phyloP scores from a whole-genome alignment of 805 yeast species.

The Ascoidea rubescens region DNA sequence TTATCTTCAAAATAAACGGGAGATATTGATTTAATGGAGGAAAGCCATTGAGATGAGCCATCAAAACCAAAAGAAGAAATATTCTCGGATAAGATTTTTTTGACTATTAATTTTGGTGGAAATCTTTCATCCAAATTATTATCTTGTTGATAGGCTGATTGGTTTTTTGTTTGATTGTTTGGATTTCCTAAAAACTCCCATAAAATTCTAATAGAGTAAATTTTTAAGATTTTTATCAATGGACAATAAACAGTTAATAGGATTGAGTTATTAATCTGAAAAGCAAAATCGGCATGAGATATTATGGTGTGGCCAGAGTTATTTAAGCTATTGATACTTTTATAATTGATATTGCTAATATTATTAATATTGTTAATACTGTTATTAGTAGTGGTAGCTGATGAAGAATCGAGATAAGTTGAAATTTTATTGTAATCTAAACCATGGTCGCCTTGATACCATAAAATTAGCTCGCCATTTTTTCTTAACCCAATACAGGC shows the following conservation, averaged over 20 bases:
- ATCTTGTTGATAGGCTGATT: constrained; percentile 23
- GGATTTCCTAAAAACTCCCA: constrained; percentile 43
- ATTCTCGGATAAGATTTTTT: constrained; percentile 17
- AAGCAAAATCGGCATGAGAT: constrained; percentile 35
- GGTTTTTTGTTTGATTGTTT: constrained; percentile 26
- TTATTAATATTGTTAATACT: constrained; percentile 2
- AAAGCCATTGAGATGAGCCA: constrained; percentile 13
- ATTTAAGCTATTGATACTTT: neutral
- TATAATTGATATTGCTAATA: constrained; percentile 7
- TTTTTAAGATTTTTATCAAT: constrained; percentile 21
- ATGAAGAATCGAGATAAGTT: constrained; percentile 15
- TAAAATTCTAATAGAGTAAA: constrained; percentile 30
- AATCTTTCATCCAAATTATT: constrained; percentile 15
- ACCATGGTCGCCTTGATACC: constrained; percentile 52
- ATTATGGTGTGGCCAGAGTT: constrained; percentile 9
- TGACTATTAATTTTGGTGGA: constrained; percentile 25
- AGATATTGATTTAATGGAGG: constrained; percentile 26
- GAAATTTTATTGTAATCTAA: constrained; percentile 36
- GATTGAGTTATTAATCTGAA: constrained; percentile 30
- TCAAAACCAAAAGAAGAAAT: constrained; percentile 1
- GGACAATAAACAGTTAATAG: constrained; percentile 28
- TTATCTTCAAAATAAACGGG: constrained; percentile 20
- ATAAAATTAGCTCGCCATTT: constrained; percentile 44
- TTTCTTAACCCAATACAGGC: constrained; percentile 56
- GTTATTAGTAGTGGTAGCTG: no score